phyloP scores from a whole-genome alignment of 495 filamentous ascomycete genomes.

The Evernia prunastri region DNA sequence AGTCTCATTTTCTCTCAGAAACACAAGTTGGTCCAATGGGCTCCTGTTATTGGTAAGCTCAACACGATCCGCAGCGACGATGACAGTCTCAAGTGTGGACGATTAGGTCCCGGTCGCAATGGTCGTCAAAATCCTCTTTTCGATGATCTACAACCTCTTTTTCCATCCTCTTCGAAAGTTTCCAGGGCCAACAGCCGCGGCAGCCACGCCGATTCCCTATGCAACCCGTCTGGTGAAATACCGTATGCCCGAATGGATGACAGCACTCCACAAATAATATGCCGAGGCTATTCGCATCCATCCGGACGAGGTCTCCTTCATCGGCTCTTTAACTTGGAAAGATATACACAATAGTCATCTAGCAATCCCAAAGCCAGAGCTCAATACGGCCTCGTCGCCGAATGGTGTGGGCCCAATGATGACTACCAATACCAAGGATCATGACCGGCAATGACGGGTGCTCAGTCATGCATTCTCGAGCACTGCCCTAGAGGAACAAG shows the following conservation, averaged over 20 bases:
- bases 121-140: neutral
- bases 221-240: neutral
- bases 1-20: neutral
- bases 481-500: conserved; percentile 42
- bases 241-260: neutral
- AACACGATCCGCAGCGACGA: neutral
- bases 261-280: neutral
- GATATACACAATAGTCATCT: neutral
- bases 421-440: conserved; percentile 31
- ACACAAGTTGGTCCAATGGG: neutral
- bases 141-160: neutral
- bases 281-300: neutral
- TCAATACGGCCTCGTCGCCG: neutral
- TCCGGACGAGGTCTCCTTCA: neutral
- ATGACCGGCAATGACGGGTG: conserved; percentile 38
- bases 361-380: neutral
- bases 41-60: neutral
- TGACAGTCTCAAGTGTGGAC: neutral
- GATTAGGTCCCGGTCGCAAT: neutral
- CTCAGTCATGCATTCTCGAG: conserved; percentile 45
- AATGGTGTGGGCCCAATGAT: neutral
- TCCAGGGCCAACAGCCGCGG: neutral
- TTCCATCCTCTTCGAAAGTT: neutral
- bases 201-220: neutral
- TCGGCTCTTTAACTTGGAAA: neutral